phyloP scores from a whole-genome alignment of 192 early-diverging fungal species.

The Lobosporangium transversale region DNA sequence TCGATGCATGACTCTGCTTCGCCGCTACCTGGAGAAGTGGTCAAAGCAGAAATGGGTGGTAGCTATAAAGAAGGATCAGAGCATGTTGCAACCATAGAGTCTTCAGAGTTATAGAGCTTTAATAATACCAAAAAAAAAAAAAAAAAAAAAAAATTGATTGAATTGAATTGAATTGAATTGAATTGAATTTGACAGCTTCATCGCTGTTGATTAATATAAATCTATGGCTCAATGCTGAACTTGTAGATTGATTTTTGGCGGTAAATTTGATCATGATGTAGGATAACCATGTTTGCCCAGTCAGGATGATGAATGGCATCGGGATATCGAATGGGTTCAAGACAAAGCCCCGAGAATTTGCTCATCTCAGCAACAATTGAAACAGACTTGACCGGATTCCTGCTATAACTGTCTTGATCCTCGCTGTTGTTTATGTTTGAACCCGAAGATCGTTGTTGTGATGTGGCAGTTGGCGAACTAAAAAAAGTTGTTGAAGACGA shows the following conservation, averaged over 20 bases:
- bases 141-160: too few species aligned
- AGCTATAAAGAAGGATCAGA: too few species aligned
- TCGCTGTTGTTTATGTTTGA: background rate
- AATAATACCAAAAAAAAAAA: too few species aligned
- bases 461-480: conserved; percentile 9
- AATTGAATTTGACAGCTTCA: too few species aligned
- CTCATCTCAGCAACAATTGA: conserved; percentile 60
- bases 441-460: background rate
- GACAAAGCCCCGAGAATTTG: conserved; percentile 72
- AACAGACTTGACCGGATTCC: conserved; percentile 22
- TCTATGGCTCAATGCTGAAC: conserved; percentile 23
- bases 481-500: conserved; percentile 1
- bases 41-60: too few species aligned
- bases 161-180: too few species aligned
- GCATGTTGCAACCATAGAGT: too few species aligned
- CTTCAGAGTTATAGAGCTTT: too few species aligned
- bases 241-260: conserved; percentile 37
- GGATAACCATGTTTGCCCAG: conserved; percentile 37
- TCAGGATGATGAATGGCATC: conserved; percentile 61
- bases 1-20: background rate
- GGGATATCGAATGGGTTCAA: conserved; percentile 70
- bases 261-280: conserved; percentile 31
- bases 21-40: too few species aligned
- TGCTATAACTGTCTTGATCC: conserved; percentile 40
- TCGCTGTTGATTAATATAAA: too few species aligned